These are phyloP conservation scores for Onygenales sp. DNA, from an alignment of 2,329 filamentous ascomycete species.

Conservation along the genomic window DNA sequence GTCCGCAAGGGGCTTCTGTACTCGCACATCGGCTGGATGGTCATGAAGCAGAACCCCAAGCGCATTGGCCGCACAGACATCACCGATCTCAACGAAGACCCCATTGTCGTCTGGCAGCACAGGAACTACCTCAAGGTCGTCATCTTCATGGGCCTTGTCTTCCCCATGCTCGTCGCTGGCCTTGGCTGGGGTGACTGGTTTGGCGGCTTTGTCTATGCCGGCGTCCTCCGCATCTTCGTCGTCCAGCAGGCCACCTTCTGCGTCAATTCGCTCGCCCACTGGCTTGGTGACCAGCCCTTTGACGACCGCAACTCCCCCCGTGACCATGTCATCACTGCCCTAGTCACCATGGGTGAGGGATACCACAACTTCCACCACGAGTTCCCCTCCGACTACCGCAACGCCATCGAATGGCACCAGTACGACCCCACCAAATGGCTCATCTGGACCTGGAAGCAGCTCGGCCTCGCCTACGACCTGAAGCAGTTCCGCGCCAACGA, in stretches of 20 bases:
- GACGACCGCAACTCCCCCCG: conserved; percentile 87
- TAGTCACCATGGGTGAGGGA: conserved; percentile 77
- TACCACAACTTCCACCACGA: conserved; percentile 97
- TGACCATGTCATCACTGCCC: conserved; percentile 76
- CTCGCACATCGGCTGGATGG: conserved; percentile 82
- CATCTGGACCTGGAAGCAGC: conserved; percentile 75
- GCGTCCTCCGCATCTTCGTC: conserved; percentile 79
- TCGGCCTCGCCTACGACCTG: conserved; percentile 75
- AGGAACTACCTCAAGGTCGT: conserved; percentile 75
- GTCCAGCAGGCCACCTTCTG: conserved; percentile 91
- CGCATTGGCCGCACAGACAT: conserved; percentile 81
- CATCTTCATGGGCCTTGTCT: conserved; percentile 63
- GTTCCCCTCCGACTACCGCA: conserved; percentile 87
- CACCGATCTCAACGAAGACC: conserved; percentile 76
- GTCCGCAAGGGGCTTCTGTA: conserved; percentile 81
- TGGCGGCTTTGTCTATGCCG: conserved; percentile 75
- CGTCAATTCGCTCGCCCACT: conserved; percentile 84
- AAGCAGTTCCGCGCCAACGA: conserved; percentile 89
- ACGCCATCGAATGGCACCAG: conserved; percentile 83
- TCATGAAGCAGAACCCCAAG: conserved; percentile 90
- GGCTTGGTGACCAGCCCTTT: conserved; percentile 85
- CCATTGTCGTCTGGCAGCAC: conserved; percentile 81
- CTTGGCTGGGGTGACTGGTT: conserved; percentile 72
- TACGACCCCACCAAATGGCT: conserved; percentile 89
- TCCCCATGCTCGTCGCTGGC: conserved; percentile 67